Evolutionary conservation across 768 basidiomycete species (phyloP).

Genomic region (Rhizopogon salebrosus): DNA sequence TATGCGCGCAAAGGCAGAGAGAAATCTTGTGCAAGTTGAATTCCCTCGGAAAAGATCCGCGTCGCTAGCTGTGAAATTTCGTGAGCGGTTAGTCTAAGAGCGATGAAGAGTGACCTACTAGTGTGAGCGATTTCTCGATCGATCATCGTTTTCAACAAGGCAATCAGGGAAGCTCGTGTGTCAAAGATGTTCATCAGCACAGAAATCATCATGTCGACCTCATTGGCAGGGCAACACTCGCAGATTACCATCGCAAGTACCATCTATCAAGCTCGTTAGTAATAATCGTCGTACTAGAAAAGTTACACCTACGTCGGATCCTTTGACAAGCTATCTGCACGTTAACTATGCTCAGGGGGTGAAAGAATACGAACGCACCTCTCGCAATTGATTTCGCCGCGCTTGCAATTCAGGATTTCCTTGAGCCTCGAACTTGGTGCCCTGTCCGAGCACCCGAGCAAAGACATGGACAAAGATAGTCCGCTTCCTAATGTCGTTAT

Average conservation of each 20-base stretch:
- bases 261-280: conserved; percentile 41
- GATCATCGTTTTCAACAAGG: conserved; percentile 76
- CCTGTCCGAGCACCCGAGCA: conserved; percentile 72
- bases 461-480: conserved; percentile 84
- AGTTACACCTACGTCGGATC: conserved; percentile 53
- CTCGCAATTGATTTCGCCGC: conserved; percentile 50
- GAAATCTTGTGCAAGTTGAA: conserved; percentile 79
- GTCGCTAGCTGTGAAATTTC: conserved; percentile 56
- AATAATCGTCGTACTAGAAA: background rate
- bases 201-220: conserved; percentile 81
- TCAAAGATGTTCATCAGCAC: conserved; percentile 86
- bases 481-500: conserved; percentile 61
- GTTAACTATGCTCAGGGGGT: conserved; percentile 4
- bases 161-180: conserved; percentile 64
- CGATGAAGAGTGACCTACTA: conserved; percentile 36
- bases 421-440: conserved; percentile 68
- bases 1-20: conserved; percentile 82
- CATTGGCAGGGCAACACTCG: conserved; percentile 73
- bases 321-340: conserved; percentile 57
- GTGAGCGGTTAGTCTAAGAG: conserved; percentile 1
- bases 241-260: conserved; percentile 80
- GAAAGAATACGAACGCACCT: conserved; percentile 37
- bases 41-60: conserved; percentile 83
- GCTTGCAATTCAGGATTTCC: conserved; percentile 43
- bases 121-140: conserved; percentile 79